Evolutionary conservation across 495 filamentous ascomycete species (phyloP), one percentile per base, ranked within the genome.

Genomic region (Aspergillus saccharolyticus): DNA sequence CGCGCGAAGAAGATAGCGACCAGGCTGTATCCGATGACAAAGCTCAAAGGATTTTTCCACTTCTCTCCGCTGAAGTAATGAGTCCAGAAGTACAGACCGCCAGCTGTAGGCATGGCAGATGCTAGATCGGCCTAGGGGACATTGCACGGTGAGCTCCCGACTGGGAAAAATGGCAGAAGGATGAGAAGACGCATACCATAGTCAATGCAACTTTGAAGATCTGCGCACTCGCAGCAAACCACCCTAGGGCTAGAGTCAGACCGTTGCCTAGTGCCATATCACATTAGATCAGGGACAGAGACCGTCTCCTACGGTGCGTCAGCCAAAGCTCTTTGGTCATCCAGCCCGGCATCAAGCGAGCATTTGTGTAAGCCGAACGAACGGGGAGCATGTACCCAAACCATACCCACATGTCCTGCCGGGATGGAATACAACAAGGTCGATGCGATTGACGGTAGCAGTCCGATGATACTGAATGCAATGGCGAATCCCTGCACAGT

Each of bases 61-160:
- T 80, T 81, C 21, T 82, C 80, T 3, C 73, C 77, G 25, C 78
- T 74, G 66, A 85, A 87, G 67, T 80, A 85, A 61, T 87, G 84
- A 0, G 85, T 88, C 85, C 85, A 86, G 76, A 82, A 87, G 62
- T 87, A 86, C 14, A 88, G 68, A 18, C 84, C 85, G n/a, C 85
- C 85, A 30, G 80, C 80, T 9, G 85, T 89, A 10, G 85, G 85
- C 83, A 89, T 87, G 5, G 85, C 82, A 42, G 79, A 83, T 15
- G 82, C 85, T 44, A 88, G 67, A 66, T 87, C 85, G 42, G 85
- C 85, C 77, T 80, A 44, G 21, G n/a, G 25, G 15, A 8, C 16
- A 53, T 12, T 3, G 18, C 44, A 42, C 1, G 55, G 30, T 21
- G 0, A 48, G 44, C 16, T 12, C 52, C 17, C 50, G 54, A 46